Base-by-base conservation (phyloP, 371 early-diverging fungal genomes). In the Synchytrium microbalum region DNA sequence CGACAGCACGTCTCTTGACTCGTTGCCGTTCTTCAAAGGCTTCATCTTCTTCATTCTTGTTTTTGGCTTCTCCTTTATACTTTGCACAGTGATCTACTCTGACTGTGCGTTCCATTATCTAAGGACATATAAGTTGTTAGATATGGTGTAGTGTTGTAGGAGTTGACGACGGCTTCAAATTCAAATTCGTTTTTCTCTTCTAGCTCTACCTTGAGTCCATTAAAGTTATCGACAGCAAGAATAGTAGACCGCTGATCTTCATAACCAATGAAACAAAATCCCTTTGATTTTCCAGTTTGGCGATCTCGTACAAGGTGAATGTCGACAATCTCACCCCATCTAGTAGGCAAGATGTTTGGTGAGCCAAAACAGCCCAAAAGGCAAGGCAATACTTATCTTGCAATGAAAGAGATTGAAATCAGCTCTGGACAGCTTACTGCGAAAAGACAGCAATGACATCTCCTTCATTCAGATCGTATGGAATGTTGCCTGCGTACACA, bases 191-290 rank as follows among this genome's bases (percentile, higher is more conserved):
- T 14, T 14, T 14, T 14, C n/a, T 24, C 27, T 25, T 63, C 23
- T 46, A 26, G 27, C 2, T 67, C 63, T 79, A 89, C 86, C 74
- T 85, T 79, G 32, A 81, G 79, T 2, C 95, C 95, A 67, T 92
- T 92, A 60, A 96, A 78, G 75, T 96, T 96, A 72, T 96, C 97
- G 1, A 96, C 97, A 1, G 95, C 93, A 31, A 96, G 79, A 1
- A 92, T 75, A 0, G 95, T 94, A 61, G 88, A 87, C 62, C 92
- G 79, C 69, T 95, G 95, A 81, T 96, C 93, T 67, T 91, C 89
- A 72, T 92, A 96, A 64, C 88, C 89, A n/a, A 95, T 60, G 72
- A 95, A 96, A n/a, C 84, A 88, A 77, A 83, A 95, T 0, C 96
- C 97, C 61, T 86, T 87, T 32, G 89, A 85, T 71, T 89, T 88